Evolutionary conservation across 352 stramenopile species (phyloP), one percentile per base, ranked within the genome.

Genomic region (Pythium sukuiense): DNA sequence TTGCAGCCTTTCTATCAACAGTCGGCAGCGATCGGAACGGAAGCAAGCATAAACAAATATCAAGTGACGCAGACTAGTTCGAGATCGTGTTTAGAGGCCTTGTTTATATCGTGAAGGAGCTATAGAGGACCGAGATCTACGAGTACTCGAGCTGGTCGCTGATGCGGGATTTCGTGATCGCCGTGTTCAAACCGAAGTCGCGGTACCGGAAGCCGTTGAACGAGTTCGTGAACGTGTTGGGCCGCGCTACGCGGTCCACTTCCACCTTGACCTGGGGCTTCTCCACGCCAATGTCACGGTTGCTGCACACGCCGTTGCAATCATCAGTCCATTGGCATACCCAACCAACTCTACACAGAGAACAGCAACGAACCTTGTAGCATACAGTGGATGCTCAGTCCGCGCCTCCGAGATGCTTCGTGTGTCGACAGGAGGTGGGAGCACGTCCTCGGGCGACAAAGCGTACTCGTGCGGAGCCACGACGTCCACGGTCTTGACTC

Each of bases 121-220:
- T n/a, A n/a, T n/a, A n/a, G n/a, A n/a, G n/a, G n/a, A n/a, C n/a
- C n/a, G n/a, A 61, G 26, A 41, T 37, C 53, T 64, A 86, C 11
- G 76, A 89, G 56, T 80, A 80, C 37, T 92, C 79, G 27, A 94
- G 76, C 59, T 90, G 79, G 57, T 92, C 83, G 69, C 74, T 87
- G 76, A 94, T 92, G 45, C 80, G 81, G 5, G 86, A 94, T 66
- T 84, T 89, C 59, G 83, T 91, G 64, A 94, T 76, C 32, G 82
- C 79, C 39, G 83, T 94, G 69, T 92, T 92, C 11, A 94, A 73
- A 1, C 86, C 86, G 63, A 88, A 92, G 72, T 94, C 84, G 30
- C 86, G 82, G 72, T 90, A 94, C 29, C 79, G 86, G 56, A 94
- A 92, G 30, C 86, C 86, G 65, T 94, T 91, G 74, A 94, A 94